These are phyloP conservation scores for Eucalyptus coolabah DNA, from an alignment of 345 rosid species.

Conservation along the genomic window DNA sequence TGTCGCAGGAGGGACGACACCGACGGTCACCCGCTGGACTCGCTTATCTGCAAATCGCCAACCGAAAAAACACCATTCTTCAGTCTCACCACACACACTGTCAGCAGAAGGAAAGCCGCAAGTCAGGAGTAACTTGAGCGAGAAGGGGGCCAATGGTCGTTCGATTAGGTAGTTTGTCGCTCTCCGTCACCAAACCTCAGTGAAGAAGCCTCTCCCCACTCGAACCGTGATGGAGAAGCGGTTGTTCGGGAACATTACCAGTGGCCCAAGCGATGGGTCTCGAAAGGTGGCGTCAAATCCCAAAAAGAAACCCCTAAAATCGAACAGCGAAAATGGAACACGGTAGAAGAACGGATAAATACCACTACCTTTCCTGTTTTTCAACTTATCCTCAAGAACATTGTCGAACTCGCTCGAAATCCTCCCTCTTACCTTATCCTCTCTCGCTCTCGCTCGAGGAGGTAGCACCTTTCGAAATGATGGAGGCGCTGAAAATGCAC, in stretches of 20 bases:
- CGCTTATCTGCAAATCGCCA: background rate
- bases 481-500: background rate
- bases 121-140: background rate
- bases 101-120: accelerated
- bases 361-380: background rate
- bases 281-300: background rate
- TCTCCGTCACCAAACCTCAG: background rate
- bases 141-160: accelerated
- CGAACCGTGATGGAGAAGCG: background rate
- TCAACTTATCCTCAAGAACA: background rate
- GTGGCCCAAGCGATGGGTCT: accelerated
- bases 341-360: background rate
- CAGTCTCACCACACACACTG: background rate
- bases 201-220: background rate
- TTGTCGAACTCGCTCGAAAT: background rate
- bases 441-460: background rate
- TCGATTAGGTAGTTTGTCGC: background rate
- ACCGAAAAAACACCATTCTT: background rate
- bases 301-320: accelerated
- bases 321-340: background rate
- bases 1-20: slow-evolving; percentile 66
- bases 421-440: background rate
- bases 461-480: background rate
- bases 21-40: background rate
- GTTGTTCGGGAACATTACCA: background rate